Percentiles rank a stretch among this genome's conserved stretches.
These are phyloP conservation scores for Sporisorium reilianum DNA, from an alignment of 1,284 basidiomycete species.

Conservation along the genomic window DNA sequence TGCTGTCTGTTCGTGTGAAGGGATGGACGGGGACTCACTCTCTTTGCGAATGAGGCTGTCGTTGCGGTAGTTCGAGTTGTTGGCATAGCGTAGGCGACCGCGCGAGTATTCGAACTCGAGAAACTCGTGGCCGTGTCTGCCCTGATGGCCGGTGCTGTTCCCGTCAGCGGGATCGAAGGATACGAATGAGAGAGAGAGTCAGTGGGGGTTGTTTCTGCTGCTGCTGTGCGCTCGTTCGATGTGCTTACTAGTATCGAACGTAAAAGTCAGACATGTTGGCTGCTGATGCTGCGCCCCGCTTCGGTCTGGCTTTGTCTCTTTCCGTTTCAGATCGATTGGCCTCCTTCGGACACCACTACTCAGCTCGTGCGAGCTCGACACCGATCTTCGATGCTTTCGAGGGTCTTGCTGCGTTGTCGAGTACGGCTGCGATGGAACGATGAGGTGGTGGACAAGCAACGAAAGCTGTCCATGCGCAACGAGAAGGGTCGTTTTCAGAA, in stretches of 20 bases:
- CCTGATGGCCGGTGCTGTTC: slow-evolving; percentile 65
- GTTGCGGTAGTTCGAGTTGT: slow-evolving; percentile 99
- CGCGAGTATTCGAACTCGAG: slow-evolving; percentile 98
- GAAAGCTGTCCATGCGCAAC: slow-evolving; percentile 1
- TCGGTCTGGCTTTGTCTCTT: not conserved
- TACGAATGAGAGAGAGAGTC: not conserved
- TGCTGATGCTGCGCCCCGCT: not conserved
- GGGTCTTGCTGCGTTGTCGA: not conserved
- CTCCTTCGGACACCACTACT: not conserved
- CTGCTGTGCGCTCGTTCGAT: not conserved
- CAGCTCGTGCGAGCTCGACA: not conserved
- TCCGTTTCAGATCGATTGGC: not conserved
- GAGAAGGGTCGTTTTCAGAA: not conserved
- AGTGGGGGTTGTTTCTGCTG: not conserved
- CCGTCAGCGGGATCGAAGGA: not conserved
- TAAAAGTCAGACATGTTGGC: slow-evolving; percentile 66
- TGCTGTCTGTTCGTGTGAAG: no score
- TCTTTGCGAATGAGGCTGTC: slow-evolving; percentile 98
- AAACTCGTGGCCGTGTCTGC: slow-evolving; percentile 74
- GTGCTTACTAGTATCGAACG: slow-evolving; percentile 68
- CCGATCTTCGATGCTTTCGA: not conserved
- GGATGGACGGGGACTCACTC: slow-evolving; percentile 74
- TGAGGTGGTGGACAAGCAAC: not conserved
- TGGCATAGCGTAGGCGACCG: slow-evolving; percentile 94
- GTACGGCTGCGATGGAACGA: not conserved